Conservation (phyloP, 2,329 filamentous ascomycete genomes). For the Claviceps humidiphila region DNA sequence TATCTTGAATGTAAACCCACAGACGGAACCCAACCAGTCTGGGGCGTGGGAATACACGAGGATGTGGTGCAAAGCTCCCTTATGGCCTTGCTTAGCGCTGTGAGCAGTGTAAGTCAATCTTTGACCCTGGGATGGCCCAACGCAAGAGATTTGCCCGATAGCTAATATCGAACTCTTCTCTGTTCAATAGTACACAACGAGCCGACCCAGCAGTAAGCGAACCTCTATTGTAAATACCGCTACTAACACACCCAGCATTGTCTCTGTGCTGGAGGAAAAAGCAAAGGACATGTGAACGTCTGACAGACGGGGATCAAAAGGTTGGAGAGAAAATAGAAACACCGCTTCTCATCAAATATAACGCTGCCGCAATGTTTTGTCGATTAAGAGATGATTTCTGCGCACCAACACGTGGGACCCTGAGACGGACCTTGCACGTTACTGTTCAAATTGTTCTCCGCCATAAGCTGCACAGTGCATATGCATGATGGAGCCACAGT, state of each 20-base stretch:
- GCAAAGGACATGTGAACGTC: neutral
- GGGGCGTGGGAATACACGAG: conserved; percentile 52
- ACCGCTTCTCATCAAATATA: too few species aligned
- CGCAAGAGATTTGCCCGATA: neutral
- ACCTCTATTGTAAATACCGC: neutral
- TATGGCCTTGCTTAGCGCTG: conserved; percentile 72
- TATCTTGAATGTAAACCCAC: conserved; percentile 79
- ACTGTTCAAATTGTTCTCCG: too few species aligned
- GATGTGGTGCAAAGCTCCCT: conserved; percentile 73
- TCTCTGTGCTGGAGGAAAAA: neutral
- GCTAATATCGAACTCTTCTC: neutral
- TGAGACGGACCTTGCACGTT: too few species aligned
- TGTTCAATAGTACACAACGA: neutral
- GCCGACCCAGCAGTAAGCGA: neutral
- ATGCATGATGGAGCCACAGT: too few species aligned
- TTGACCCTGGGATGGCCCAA: neutral
- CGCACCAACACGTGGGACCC: too few species aligned
- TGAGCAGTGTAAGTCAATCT: conserved; percentile 60
- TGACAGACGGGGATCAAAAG: neutral
- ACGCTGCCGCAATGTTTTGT: too few species aligned
- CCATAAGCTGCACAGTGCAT: too few species aligned
- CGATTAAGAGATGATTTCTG: too few species aligned
- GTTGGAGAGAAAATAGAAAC: neutral
- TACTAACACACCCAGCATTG: neutral
- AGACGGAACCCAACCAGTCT: conserved; percentile 58